Percentiles rank a stretch among this genome's conserved stretches.
These are phyloP conservation scores for Penicillium sp. DNA, from an alignment of 2,329 filamentous ascomycete genomes.

Conservation along the genomic window DNA sequence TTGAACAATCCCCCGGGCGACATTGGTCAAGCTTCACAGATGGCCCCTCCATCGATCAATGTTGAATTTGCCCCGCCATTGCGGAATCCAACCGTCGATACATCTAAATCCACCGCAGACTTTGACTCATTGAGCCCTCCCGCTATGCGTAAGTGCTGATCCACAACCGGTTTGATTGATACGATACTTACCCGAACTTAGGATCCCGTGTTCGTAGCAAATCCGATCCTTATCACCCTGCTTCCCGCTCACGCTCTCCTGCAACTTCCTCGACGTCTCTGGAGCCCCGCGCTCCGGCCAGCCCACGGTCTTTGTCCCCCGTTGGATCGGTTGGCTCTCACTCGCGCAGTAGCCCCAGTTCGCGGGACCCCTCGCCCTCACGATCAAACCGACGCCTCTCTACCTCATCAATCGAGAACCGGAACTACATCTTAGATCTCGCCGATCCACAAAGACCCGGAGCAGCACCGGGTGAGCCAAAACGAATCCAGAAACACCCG, in stretches of 20 bases:
- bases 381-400: slow-evolving; percentile 38
- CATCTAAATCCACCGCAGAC: slow-evolving; percentile 55
- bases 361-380: slow-evolving; percentile 39
- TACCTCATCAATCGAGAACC: slow-evolving; percentile 46
- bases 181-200: slow-evolving; percentile 23
- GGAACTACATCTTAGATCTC: slow-evolving; percentile 77
- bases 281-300: slow-evolving; percentile 25
- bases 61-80: slow-evolving; percentile 80
- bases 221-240: slow-evolving; percentile 51
- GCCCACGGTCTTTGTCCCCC: slow-evolving; percentile 40
- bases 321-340: slow-evolving; percentile 27
- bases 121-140: slow-evolving; percentile 78
- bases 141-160: slow-evolving; percentile 41
- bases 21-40: slow-evolving; percentile 60
- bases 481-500: slow-evolving; percentile 92
- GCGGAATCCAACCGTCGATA: slow-evolving; percentile 57
- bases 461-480: slow-evolving; percentile 52
- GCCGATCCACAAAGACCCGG: slow-evolving; percentile 78
- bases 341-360: slow-evolving; percentile 35
- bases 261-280: slow-evolving; percentile 25
- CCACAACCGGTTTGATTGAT: background rate
- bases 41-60: slow-evolving; percentile 89
- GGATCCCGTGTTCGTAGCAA: slow-evolving; percentile 52
- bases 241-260: slow-evolving; percentile 32
- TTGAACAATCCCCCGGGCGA: slow-evolving; percentile 47